Conservation (phyloP, 495 filamentous ascomycete species). For the Penicillium dipodomyicola region DNA sequence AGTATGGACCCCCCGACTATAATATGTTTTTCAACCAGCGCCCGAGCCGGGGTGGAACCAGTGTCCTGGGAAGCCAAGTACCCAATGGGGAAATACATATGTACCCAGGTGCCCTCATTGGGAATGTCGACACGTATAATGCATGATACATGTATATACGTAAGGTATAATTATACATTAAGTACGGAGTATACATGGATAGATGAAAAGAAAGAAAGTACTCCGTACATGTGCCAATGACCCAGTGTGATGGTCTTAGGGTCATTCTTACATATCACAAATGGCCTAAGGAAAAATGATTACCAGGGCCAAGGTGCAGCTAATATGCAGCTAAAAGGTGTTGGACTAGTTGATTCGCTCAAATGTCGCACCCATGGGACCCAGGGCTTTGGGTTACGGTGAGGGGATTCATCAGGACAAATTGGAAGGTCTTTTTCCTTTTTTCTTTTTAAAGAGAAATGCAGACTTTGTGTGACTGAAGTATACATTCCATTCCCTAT, state of each 20-base stretch:
- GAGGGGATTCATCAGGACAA: too few relatives aligned
- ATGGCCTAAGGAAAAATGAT: not conserved
- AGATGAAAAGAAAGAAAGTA: too few relatives aligned
- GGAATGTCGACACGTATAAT: not conserved
- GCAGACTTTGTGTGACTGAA: too few relatives aligned
- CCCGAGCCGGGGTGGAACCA: not conserved
- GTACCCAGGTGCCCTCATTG: too few relatives aligned
- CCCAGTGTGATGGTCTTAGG: not conserved
- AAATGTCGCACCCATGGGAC: constrained; percentile 10
- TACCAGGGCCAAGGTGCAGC: not conserved
- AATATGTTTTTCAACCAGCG: not conserved
- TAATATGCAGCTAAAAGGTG: constrained; percentile 9
- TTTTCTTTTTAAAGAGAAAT: too few relatives aligned
- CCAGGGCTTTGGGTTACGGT: constrained; percentile 16
- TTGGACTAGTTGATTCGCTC: constrained; percentile 1
- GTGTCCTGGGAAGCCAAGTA: not conserved
- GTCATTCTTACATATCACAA: constrained; percentile 4
- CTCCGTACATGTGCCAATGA: too few relatives aligned
- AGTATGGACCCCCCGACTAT: too few relatives aligned
- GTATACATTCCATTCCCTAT: too few relatives aligned
- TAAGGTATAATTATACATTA: too few relatives aligned
- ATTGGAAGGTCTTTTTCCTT: too few relatives aligned
- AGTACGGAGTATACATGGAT: too few relatives aligned
- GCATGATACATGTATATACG: not conserved
- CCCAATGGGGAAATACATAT: not conserved